These are phyloP conservation scores for Rhynchosporium secalis DNA, from an alignment of 2,329 filamentous ascomycete species.

Conservation along the genomic window DNA sequence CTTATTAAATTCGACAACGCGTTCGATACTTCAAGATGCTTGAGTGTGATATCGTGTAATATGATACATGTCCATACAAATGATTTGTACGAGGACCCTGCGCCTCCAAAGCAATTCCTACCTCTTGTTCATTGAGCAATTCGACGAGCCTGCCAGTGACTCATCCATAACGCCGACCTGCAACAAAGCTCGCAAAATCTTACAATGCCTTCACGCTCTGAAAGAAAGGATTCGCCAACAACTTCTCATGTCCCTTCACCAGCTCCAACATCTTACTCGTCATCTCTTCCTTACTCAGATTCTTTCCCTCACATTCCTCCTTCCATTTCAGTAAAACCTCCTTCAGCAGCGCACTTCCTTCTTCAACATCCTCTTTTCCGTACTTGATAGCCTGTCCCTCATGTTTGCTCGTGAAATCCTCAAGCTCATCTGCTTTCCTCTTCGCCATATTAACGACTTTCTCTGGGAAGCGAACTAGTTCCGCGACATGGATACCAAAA, in stretches of 20 bases:
- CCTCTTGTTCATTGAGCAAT: slow-evolving; percentile 1
- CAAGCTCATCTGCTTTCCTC: slow-evolving; percentile 94
- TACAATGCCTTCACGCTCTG: slow-evolving; percentile 50
- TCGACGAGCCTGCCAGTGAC: background rate
- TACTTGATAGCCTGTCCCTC: slow-evolving; percentile 62
- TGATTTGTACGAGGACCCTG: slow-evolving; percentile 2
- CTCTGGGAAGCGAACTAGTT: slow-evolving; percentile 91
- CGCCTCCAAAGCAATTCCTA: background rate
- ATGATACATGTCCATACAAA: background rate
- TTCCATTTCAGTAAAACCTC: slow-evolving; percentile 84
- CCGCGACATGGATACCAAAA: slow-evolving; percentile 97
- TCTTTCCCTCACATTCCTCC: slow-evolving; percentile 61
- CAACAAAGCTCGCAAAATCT: background rate
- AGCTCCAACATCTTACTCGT: slow-evolving; percentile 76
- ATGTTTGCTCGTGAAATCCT: slow-evolving; percentile 87
- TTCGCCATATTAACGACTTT: slow-evolving; percentile 99
- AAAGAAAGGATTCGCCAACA: slow-evolving; percentile 69
- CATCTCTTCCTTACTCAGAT: slow-evolving; percentile 73
- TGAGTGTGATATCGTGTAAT: slow-evolving; percentile 2
- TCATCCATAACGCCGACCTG: slow-evolving; percentile 10
- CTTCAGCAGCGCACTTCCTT: slow-evolving; percentile 84
- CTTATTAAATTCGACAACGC: background rate
- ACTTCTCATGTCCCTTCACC: slow-evolving; percentile 68
- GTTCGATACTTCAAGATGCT: background rate
- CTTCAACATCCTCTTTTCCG: slow-evolving; percentile 82